These are phyloP conservation scores for Oryza longistaminata DNA, from an alignment of 176 grass and related monocot genomes.

Conservation along the genomic window DNA sequence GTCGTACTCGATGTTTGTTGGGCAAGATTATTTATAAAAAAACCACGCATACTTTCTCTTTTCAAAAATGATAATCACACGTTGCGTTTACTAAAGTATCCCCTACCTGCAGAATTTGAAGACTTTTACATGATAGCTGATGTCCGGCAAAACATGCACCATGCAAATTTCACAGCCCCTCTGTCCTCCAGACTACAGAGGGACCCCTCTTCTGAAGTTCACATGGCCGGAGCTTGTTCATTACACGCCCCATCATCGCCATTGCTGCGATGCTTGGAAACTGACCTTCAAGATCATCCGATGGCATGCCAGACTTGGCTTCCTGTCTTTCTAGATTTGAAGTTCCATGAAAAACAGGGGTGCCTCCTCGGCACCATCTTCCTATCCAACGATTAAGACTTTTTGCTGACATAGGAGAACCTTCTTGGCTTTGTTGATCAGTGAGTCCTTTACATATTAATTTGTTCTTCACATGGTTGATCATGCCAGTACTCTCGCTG, in stretches of 20 bases:
- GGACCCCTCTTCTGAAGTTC: constrained; percentile 52
- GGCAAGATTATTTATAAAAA: neutral
- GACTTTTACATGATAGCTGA: neutral
- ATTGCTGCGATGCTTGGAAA: constrained; percentile 64
- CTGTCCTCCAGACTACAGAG: constrained; percentile 46
- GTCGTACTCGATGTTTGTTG: no score
- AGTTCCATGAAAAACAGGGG: constrained; percentile 34
- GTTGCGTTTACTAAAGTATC: neutral
- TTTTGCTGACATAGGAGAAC: constrained; percentile 39
- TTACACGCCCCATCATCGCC: constrained; percentile 58
- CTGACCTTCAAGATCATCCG: constrained; percentile 47
- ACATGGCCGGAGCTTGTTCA: constrained; percentile 44
- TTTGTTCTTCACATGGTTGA: constrained; percentile 35
- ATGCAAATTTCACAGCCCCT: constrained; percentile 31
- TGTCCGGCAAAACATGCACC: neutral
- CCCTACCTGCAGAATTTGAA: neutral
- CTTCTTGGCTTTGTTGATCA: constrained; percentile 37
- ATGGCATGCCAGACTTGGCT: constrained; percentile 25
- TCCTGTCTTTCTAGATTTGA: constrained; percentile 24
- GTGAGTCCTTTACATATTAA: constrained; percentile 16
- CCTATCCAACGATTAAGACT: constrained; percentile 59
- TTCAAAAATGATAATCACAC: neutral
- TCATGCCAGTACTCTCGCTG: constrained; percentile 8
- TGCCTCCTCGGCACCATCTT: constrained; percentile 59
- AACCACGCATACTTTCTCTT: neutral